Evolutionary conservation across 2,329 filamentous ascomycete genomes (phyloP).

Genomic region (Anthostomella pinea): DNA sequence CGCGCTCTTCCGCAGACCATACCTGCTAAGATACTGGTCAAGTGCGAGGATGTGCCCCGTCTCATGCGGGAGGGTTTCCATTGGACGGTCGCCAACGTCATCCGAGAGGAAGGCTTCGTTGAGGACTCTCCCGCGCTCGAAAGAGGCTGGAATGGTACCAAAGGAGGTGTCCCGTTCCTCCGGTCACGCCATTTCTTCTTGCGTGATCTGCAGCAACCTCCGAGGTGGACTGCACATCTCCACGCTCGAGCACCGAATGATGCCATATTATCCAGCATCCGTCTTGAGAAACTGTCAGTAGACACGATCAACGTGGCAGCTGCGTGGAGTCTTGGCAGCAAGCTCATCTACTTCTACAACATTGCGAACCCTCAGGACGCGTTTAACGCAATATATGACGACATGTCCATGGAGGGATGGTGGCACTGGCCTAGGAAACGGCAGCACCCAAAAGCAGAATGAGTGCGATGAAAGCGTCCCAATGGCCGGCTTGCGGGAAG

Average conservation of each 20-base stretch:
- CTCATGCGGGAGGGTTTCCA: constrained; percentile 20
- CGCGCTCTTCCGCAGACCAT: too few relatives aligned
- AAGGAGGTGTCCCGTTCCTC: too few relatives aligned
- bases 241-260: constrained; percentile 1
- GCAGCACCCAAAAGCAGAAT: too few relatives aligned
- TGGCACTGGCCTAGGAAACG: constrained; percentile 22
- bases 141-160: background rate
- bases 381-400: constrained; percentile 15
- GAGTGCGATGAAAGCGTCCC: too few relatives aligned
- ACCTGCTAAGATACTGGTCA: constrained; percentile 10
- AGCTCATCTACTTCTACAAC: constrained; percentile 10
- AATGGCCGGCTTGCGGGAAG: too few relatives aligned
- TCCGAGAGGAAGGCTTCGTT: constrained; percentile 15
- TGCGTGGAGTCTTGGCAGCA: constrained; percentile 2
- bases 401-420: constrained; percentile 15
- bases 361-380: background rate
- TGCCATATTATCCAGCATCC: constrained; percentile 6
- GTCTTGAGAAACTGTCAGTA: constrained; percentile 6
- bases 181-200: constrained; percentile 13
- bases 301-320: background rate
- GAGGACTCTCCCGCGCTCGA: background rate
- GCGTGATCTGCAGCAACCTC: constrained; percentile 12
- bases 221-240: constrained; percentile 11
- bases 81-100: constrained; percentile 13
- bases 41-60: constrained; percentile 13